A percentile compares a stretch with the other conserved stretches of the same genome.
Conservation (phyloP, 2,329 filamentous ascomycete genomes). For the Xylariaceae sp. region DNA sequence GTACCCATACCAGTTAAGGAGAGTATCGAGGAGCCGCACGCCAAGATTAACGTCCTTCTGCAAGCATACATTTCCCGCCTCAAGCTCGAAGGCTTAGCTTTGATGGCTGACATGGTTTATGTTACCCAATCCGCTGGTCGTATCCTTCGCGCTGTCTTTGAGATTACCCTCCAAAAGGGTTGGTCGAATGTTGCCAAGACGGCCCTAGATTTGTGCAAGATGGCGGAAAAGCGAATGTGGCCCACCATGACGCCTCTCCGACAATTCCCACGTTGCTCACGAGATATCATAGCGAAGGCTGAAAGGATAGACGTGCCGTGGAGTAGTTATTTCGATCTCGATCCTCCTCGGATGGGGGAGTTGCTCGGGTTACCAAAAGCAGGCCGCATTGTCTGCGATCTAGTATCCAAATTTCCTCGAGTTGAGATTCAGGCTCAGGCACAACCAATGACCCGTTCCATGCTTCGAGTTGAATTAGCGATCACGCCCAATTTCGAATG, state of each 20-base stretch:
- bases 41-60: constrained; percentile 96
- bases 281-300: constrained; percentile 87
- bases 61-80: constrained; percentile 96
- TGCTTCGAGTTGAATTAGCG: constrained; percentile 86
- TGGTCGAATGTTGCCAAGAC: constrained; percentile 94
- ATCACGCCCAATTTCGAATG: constrained; percentile 95
- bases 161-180: constrained; percentile 95
- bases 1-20: constrained; percentile 98
- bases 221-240: constrained; percentile 99
- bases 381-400: constrained; percentile 79
- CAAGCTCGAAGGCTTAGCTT: constrained; percentile 87
- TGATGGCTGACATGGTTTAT: constrained; percentile 99
- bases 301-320: constrained; percentile 95
- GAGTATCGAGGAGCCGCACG: constrained; percentile 92
- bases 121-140: constrained; percentile 97
- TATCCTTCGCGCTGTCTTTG: constrained; percentile 93
- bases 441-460: constrained; percentile 90
- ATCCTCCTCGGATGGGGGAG: constrained; percentile 95
- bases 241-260: constrained; percentile 95
- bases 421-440: constrained; percentile 92
- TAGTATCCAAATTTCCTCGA: constrained; percentile 91
- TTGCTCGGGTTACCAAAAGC: constrained; percentile 87
- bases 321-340: constrained; percentile 92
- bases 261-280: constrained; percentile 81
- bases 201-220: constrained; percentile 93